Evolutionary conservation across 495 filamentous ascomycete genomes (phyloP).

Genomic region (Entonaema liquescens): DNA sequence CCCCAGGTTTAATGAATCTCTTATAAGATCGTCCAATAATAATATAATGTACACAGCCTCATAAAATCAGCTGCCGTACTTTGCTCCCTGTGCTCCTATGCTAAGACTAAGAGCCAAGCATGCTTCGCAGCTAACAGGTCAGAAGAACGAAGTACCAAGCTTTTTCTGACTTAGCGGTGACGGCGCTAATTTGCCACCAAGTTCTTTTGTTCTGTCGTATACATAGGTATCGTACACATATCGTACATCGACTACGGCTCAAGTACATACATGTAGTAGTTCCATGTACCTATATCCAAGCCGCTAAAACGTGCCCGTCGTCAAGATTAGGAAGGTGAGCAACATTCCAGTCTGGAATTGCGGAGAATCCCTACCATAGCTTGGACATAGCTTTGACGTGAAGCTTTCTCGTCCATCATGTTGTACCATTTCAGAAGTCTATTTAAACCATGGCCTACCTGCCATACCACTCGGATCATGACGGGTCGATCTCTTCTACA

Average conservation of each 20-base stretch:
- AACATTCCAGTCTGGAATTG: conserved; percentile 39
- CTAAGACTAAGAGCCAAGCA: conserved; percentile 22
- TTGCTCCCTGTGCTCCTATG: background rate
- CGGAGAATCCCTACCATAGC: conserved; percentile 40
- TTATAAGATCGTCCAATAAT: conserved; percentile 22
- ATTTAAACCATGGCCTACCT: conserved; percentile 27
- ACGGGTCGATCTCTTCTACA: conserved; percentile 20
- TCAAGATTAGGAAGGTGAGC: conserved; percentile 43
- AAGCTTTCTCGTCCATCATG: conserved; percentile 15
- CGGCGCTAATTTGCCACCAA: conserved; percentile 30
- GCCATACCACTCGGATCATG: conserved; percentile 1
- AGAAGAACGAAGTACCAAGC: conserved; percentile 24
- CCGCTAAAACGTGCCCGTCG: conserved; percentile 14
- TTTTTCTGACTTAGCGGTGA: conserved; percentile 37
- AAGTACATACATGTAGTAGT: conserved; percentile 10
- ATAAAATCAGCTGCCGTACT: conserved; percentile 30
- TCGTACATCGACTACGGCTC: conserved; percentile 9
- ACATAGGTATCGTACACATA: background rate
- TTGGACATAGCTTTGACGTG: conserved; percentile 33
- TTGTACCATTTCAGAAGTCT: conserved; percentile 21
- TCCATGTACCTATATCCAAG: conserved; percentile 21
- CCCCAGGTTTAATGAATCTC: conserved; percentile 6
- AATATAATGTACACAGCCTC: conserved; percentile 28
- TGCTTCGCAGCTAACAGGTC: conserved; percentile 25
- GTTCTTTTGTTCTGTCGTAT: conserved; percentile 12